Evolutionary conservation across 306 rosid genomes (phyloP), one percentile per base, ranked within the genome.

Genomic region (Ceratonia siliqua): DNA sequence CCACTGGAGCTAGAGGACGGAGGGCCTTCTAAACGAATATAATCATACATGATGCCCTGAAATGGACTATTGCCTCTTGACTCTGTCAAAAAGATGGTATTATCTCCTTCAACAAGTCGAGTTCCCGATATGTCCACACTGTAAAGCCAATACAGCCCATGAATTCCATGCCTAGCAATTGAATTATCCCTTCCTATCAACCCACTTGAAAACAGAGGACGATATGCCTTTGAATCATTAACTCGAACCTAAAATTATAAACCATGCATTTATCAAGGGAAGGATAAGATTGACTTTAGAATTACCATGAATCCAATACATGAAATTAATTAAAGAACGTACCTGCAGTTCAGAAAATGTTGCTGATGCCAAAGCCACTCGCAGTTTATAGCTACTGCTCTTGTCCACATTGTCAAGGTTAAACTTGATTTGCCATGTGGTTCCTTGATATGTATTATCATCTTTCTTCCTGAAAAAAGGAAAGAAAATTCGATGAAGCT

Each of bases 381-480:
- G 85, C 33, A 94, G 87, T 79, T 82, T 86, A 71, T 91, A 94
- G 57, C 49, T 77, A 6, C 86, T 77, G 28, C 20, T 78, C 39
- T 52, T 63, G 70, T 87, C 68, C 33, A 90, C 87, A 20, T 45
- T 76, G 65, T 81, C 85, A 17, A 90, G 90, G 58, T 80, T 68
- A 78, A 94, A 94, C 78, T 88, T 86, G 70, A 94, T 88, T 76
- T 90, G 92, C 99, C 99, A 94, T 2, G 97, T 94, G n/a, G 99
- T 94, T 76, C 95, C 98, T 79, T 94, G 87, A 73, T 79, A 94
- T 53, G 87, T 82, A 20, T 82, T 89, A 7, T 78, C 83, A 12
- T 77, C 90, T 75, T 78, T 86, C 84, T 92, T 94, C 87, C 96
- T 94, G 70, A 42, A 78, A 46, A 21, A 54, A 6, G 10, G 18